phyloP scores from a whole-genome alignment of 1,139 yeast species.

The Pichia sp. region DNA sequence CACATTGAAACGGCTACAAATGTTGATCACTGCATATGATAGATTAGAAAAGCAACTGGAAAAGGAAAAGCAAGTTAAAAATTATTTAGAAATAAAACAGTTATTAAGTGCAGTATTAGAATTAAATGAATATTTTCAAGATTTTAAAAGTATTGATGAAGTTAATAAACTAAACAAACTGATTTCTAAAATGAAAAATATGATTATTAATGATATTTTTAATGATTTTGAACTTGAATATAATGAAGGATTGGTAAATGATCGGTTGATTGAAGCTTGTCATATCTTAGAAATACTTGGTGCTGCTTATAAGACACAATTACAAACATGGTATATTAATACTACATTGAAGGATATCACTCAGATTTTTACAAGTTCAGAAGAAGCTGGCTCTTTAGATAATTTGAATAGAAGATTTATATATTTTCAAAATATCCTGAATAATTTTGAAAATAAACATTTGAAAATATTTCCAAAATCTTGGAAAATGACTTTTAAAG shows the following conservation, averaged over 20 bases:
- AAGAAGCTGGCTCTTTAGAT: slow-evolving; percentile 92
- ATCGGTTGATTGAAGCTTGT: slow-evolving; percentile 57
- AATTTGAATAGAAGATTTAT: slow-evolving; percentile 76
- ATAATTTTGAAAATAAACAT: slow-evolving; percentile 48
- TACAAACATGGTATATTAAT: slow-evolving; percentile 70
- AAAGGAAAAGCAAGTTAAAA: slow-evolving; percentile 31
- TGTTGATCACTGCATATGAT: slow-evolving; percentile 74
- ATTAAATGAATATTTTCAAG: slow-evolving; percentile 66
- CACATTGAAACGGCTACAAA: slow-evolving; percentile 77
- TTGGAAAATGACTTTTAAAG: slow-evolving; percentile 65
- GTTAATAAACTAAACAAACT: slow-evolving; percentile 63
- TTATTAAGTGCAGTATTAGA: slow-evolving; percentile 75
- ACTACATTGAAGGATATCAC: slow-evolving; percentile 67
- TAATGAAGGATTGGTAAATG: slow-evolving; percentile 27
- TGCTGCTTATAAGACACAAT: slow-evolving; percentile 50
- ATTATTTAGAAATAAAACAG: slow-evolving; percentile 63
- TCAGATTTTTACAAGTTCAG: slow-evolving; percentile 65
- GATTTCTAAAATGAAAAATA: slow-evolving; percentile 58
- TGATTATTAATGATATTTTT: slow-evolving; percentile 66
- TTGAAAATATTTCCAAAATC: slow-evolving; percentile 53
- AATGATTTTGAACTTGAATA: slow-evolving; percentile 56
- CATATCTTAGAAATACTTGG: slow-evolving; percentile 65
- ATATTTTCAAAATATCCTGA: slow-evolving; percentile 66
- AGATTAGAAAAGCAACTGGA: slow-evolving; percentile 47
- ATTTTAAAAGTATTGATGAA: slow-evolving; percentile 79